Conservation (phyloP, 2,329 filamentous ascomycete genomes). For the Pseudogymnoascus pannorum region DNA sequence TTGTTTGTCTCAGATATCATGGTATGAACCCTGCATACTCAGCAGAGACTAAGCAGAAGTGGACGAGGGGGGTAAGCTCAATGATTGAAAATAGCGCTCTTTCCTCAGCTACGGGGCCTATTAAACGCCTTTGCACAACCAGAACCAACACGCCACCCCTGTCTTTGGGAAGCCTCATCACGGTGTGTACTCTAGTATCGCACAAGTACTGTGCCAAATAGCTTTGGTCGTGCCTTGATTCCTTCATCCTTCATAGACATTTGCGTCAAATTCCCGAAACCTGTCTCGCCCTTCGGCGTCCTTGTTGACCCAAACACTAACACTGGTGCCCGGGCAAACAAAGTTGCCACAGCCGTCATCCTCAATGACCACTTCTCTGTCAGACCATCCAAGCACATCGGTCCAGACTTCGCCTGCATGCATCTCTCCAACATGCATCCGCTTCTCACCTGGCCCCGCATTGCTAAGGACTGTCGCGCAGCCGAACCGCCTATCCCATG, state of each 20-base stretch:
- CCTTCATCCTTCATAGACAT: conserved; percentile 19
- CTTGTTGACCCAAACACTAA: conserved; percentile 55
- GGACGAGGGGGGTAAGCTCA: not conserved
- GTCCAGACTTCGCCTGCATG: conserved; percentile 57
- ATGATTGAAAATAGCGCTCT: conserved; percentile 1
- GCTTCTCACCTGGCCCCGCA: conserved; percentile 40
- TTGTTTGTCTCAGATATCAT: conserved; percentile 1
- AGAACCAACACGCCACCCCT: not conserved
- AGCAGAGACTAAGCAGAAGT: not conserved
- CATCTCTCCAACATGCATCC: conserved; percentile 53
- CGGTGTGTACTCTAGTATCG: not conserved
- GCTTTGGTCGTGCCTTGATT: not conserved
- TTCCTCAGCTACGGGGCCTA: not conserved
- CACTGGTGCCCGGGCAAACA: conserved; percentile 43
- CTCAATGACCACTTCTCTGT: conserved; percentile 51
- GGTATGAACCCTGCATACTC: not conserved
- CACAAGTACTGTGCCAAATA: not conserved
- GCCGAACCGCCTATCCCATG: conserved; percentile 39
- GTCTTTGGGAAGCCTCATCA: not conserved
- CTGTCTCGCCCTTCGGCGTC: conserved; percentile 43
- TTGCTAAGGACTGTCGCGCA: conserved; percentile 53
- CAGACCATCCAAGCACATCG: conserved; percentile 50
- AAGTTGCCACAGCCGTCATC: conserved; percentile 52
- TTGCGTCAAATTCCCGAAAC: conserved; percentile 32
- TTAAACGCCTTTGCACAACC: not conserved